These are phyloP conservation scores for Trichosporon inkin DNA, from an alignment of 1,284 basidiomycete genomes.

Conservation along the genomic window DNA sequence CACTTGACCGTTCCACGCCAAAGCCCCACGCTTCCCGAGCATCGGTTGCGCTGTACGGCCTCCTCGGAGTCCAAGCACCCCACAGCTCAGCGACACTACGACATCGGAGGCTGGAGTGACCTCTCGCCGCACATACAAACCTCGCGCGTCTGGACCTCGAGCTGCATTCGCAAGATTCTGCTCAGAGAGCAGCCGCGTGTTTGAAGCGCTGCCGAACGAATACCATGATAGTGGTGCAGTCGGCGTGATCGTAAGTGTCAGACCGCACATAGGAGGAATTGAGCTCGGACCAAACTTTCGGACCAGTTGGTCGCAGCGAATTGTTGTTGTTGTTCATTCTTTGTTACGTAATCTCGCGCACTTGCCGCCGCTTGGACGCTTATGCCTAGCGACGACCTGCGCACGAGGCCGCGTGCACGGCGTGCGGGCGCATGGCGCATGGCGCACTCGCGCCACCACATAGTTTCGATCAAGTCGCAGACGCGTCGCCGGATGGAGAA, in stretches of 20 bases:
- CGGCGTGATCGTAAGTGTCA: constrained; percentile 26
- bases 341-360: no score
- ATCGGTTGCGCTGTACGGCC: constrained; percentile 70
- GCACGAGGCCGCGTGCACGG: no score
- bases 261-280: constrained; percentile 35
- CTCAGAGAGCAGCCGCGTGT: constrained; percentile 11
- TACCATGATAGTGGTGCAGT: background rate
- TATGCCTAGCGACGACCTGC: no score
- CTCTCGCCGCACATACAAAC: constrained; percentile 18
- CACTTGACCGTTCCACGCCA: constrained; percentile 91
- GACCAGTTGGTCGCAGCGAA: no score
- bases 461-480: no score
- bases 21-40: constrained; percentile 54
- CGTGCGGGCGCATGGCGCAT: no score
- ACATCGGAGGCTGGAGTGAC: constrained; percentile 8
- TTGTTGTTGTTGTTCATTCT: no score
- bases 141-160: constrained; percentile 37
- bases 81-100: constrained; percentile 60
- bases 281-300: no score
- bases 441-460: no score
- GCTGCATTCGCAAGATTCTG: constrained; percentile 21
- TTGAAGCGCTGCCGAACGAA: no score
- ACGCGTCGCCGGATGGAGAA: no score
- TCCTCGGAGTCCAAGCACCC: constrained; percentile 76
- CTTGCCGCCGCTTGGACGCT: no score